Evolutionary conservation across 257 asterid species (phyloP), one percentile per base, ranked within the genome.

Genomic region (Nicotiana tomentosiformis): DNA sequence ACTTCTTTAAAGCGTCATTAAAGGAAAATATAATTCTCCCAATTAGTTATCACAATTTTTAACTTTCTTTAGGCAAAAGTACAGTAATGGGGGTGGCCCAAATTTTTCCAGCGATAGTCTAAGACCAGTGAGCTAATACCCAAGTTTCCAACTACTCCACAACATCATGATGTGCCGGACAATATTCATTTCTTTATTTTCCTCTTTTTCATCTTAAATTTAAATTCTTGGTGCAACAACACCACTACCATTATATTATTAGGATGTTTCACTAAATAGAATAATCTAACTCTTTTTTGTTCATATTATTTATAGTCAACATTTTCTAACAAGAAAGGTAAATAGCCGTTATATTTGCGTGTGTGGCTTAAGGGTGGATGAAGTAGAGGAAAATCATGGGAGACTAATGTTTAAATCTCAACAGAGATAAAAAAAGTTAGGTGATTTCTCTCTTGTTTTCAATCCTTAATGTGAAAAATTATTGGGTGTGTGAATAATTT

Each of bases 141-240:
- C 10, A 46, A 72, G 60, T 46, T 43, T 10, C 1, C 60, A 72
- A 72, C 88, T 82, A 80, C 88, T 81, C 81, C 85, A 80, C 68
- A 65, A n/a, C 87, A 85, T 89, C 86, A 90, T 90, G 76, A 92
- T 82, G 51, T 79, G 80, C 57, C 81, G 66, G 84, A 84, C 65
- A 67, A 43, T 66, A 84, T 14, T 86, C 58, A 49, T 56, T 88
- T 66, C 67, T 33, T 26, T 8, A 15, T 23, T 66, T 32, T 77
- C 30, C 51, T 16, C 68, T 1, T 82, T 85, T 87, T 79, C 79
- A 23, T 76, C 26, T 26, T 51, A 66, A 67, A 78, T 78, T 82
- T 64, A 17, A 85, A 77, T 69, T 85, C 43, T 35, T 68, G 81
- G 74, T 84, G 84, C 85, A 86, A 43, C 86, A 43, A 78, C 65